phyloP scores from a whole-genome alignment of 2,329 filamentous ascomycete genomes.

The Colletotrichum echinochloae region DNA sequence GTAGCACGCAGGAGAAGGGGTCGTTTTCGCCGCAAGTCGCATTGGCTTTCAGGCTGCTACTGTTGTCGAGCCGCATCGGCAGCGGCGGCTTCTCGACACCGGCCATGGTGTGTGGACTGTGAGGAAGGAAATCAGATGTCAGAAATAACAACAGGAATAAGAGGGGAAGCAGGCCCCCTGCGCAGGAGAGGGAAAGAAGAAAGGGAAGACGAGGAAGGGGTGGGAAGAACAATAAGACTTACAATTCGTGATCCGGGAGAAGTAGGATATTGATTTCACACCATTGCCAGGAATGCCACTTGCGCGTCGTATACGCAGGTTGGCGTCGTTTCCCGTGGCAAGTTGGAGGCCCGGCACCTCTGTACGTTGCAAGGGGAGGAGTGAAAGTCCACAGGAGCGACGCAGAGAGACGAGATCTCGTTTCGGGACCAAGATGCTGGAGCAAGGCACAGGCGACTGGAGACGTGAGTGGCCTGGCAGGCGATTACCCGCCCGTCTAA shows the following conservation, averaged over 20 bases:
- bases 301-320: conserved; percentile 28
- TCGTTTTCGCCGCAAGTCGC: conserved; percentile 33
- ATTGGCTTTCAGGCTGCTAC: conserved; percentile 14
- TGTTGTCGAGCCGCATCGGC: conserved; percentile 26
- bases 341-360: conserved; percentile 31
- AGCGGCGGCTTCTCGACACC: conserved; percentile 47
- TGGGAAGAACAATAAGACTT: conserved; percentile 17
- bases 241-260: conserved; percentile 36
- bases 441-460: conserved; percentile 33
- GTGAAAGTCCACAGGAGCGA: conserved; percentile 39
- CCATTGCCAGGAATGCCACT: conserved; percentile 37
- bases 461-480: conserved; percentile 37
- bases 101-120: conserved; percentile 49
- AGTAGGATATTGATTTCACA: conserved; percentile 33
- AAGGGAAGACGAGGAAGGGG: conserved; percentile 18
- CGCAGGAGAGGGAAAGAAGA: conserved; percentile 22
- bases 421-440: conserved; percentile 41
- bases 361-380: conserved; percentile 38
- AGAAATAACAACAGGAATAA: conserved; percentile 39
- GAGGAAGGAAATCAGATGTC: conserved; percentile 31
- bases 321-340: conserved; percentile 35
- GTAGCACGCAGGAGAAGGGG: conserved; percentile 47
- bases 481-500: conserved; percentile 40
- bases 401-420: conserved; percentile 40
- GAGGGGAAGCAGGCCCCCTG: conserved; percentile 32